These are phyloP conservation scores for Bassia scoparia DNA, from an alignment of 148 eudicot species.

Conservation along the genomic window DNA sequence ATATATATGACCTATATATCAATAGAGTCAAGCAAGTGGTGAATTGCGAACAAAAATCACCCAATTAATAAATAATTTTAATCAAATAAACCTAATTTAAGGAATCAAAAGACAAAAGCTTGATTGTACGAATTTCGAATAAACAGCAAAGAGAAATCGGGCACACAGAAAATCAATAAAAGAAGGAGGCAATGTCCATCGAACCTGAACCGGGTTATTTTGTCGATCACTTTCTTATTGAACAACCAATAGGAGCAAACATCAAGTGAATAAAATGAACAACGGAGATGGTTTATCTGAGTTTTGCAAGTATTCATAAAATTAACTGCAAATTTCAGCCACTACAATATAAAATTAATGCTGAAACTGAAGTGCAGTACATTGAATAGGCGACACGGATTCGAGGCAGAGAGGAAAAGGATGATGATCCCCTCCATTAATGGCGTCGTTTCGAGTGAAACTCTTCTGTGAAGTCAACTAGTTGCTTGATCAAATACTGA, in stretches of 20 bases:
- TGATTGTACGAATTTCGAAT: slow-evolving; percentile 8
- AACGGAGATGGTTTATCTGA: background rate
- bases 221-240: slow-evolving; percentile 15
- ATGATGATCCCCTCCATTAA: background rate
- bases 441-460: slow-evolving; percentile 6
- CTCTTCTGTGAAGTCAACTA: slow-evolving; percentile 16
- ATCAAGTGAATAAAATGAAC: background rate
- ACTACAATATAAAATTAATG: background rate
- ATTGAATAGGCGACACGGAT: slow-evolving; percentile 8
- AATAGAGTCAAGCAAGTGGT: background rate
- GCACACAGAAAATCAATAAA: slow-evolving; percentile 4
- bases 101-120: background rate
- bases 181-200: background rate
- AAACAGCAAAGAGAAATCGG: background rate
- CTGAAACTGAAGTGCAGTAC: background rate
- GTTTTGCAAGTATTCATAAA: background rate
- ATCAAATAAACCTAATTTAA: slow-evolving; percentile 2
- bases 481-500: slow-evolving; percentile 13
- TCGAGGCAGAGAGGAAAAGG: slow-evolving; percentile 17
- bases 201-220: slow-evolving; percentile 24
- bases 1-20: slow-evolving; percentile 13
- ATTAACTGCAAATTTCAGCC: background rate
- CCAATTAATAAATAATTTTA: background rate
- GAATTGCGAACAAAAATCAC: background rate
- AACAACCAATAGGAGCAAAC: slow-evolving; percentile 67